A percentile compares a stretch with the other conserved stretches of the same genome.
Evolutionary conservation across 805 yeast species (phyloP).

Genomic region (Myxozyma vanderwaltii): DNA sequence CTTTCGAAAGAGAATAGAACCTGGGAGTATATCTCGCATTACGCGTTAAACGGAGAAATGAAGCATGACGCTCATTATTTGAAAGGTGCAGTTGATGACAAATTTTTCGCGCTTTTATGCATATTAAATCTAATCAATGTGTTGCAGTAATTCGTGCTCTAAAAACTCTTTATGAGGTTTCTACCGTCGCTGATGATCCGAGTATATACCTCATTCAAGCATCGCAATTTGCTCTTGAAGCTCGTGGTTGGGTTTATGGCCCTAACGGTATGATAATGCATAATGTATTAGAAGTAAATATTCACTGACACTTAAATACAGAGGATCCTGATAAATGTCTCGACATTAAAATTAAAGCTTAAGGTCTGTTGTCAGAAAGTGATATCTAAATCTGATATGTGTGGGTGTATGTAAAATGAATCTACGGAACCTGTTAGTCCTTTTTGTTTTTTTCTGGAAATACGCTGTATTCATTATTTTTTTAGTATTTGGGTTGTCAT

Average conservation of each 20-base stretch:
- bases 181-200: background rate
- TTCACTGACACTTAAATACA: background rate
- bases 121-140: background rate
- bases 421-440: background rate
- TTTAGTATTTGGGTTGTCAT: too few species aligned
- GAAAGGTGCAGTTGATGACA: slow-evolving; percentile 23
- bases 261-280: slow-evolving; percentile 1
- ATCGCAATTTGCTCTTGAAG: slow-evolving; percentile 17
- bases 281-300: too few species aligned
- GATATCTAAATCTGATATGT: too few species aligned
- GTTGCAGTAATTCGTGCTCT: slow-evolving; percentile 23
- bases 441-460: background rate
- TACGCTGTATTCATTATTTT: too few species aligned
- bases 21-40: slow-evolving; percentile 28
- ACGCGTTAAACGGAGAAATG: slow-evolving; percentile 21
- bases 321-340: background rate
- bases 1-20: slow-evolving; percentile 14
- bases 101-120: too few species aligned
- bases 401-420: too few species aligned
- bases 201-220: slow-evolving; percentile 16
- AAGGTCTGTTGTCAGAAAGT: too few species aligned
- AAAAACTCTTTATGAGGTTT: slow-evolving; percentile 14
- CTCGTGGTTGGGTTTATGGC: slow-evolving; percentile 4
- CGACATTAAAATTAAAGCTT: background rate
- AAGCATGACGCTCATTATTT: slow-evolving; percentile 31